Percentiles rank a stretch among this genome's conserved stretches.
phyloP scores from a whole-genome alignment of 1,139 yeast species.

The Debaryomyces psychrophilus region DNA sequence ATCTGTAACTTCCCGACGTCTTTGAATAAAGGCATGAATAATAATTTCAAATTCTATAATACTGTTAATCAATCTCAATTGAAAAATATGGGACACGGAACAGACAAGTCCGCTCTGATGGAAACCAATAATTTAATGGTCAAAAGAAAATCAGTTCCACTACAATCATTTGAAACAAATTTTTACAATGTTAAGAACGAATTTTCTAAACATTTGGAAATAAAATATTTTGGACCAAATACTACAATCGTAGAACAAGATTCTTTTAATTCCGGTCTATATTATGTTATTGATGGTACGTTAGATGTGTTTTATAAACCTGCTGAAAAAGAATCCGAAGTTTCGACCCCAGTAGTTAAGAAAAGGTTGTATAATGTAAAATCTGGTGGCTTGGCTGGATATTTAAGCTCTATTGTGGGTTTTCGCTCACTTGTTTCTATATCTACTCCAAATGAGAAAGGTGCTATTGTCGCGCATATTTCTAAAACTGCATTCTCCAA shows the following conservation, averaged over 20 bases:
- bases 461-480: conserved; percentile 70
- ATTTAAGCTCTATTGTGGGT: conserved; percentile 78
- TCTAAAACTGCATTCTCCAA: conserved; percentile 64
- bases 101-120: conserved; percentile 6
- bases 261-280: conserved; percentile 71
- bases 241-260: conserved; percentile 64
- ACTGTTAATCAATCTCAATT: conserved; percentile 31
- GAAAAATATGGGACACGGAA: conserved; percentile 2
- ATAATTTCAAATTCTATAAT: conserved; percentile 25
- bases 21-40: conserved; percentile 22
- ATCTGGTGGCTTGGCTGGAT: conserved; percentile 88
- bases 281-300: conserved; percentile 75
- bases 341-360: not conserved
- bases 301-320: conserved; percentile 57
- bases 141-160: not conserved
- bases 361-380: conserved; percentile 56
- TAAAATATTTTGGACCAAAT: conserved; percentile 58
- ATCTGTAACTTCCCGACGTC: conserved; percentile 20
- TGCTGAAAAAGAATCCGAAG: conserved; percentile 25
- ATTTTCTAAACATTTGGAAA: conserved; percentile 63
- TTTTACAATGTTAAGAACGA: conserved; percentile 61
- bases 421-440: conserved; percentile 77
- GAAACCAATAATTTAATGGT: not conserved
- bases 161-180: conserved; percentile 22
- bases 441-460: conserved; percentile 54